Evolutionary conservation across 1,139 yeast species (phyloP), one percentile per base, ranked within the genome.

Genomic region (Taiozyma sp.): DNA sequence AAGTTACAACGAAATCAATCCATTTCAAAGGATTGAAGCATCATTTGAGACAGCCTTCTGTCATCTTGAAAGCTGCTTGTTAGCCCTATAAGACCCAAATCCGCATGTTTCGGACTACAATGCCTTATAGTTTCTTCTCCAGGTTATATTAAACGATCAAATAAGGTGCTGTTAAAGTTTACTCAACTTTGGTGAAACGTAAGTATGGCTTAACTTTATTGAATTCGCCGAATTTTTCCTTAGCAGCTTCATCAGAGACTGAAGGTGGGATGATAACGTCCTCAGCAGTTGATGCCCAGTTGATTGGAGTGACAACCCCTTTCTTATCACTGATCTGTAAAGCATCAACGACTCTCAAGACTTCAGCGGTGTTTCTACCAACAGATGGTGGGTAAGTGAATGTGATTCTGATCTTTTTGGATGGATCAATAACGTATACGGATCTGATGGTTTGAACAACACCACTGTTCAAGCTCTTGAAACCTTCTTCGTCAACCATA

Each of bases 241-340:
- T 77, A 50, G 96, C 96, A 59, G 80, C 96, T 62, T 80, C 95
- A 66, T 87, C 84, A 52, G 86, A 76, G 49, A 89, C 85, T 47
- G 84, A 71, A 56, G 96, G 95, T 61, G 95, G 96, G 54, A 89
- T 88, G 65, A 89, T 89, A 55, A 89, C 96, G 65, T 89, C 96
- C 57, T 86, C 80, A 61, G 96, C 96, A 49, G 76, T 80, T 4
- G 56, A 51, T 54, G 75, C 75, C 82, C 82, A 77, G 70, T 76
- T 64, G 49, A 68, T 61, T 53, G 96, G 96, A 48, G 97, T 88
- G 56, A 87, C 93, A 60, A 88, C 77, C 60, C 95, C 89, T 70
- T 81, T 76, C 66, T 78, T 75, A 71, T 89, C 96, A 58, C 87
- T 81, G 60, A 81, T 73, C 74, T 89, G 97, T 68, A 89, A 76